Evolutionary conservation across 1,284 basidiomycete species (phyloP), one percentile per base, ranked within the genome.

Genomic region (Stygiomarasmius scandens): DNA sequence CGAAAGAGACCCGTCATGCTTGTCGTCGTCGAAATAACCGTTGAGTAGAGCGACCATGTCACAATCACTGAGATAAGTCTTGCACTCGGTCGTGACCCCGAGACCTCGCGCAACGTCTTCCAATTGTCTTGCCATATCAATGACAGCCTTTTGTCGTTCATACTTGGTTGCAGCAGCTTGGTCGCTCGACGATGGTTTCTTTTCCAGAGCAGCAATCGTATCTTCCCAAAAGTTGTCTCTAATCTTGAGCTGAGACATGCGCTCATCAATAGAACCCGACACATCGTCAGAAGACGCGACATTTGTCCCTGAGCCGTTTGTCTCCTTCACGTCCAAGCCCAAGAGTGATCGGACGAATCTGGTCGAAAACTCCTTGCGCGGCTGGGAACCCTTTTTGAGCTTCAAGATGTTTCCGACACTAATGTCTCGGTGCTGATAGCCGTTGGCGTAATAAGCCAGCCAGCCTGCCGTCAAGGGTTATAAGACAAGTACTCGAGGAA

Each of bases 381-480:
- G 24, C 50, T 20, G 44, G 29, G 29, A 12, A 32, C 29, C 29
- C 2, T 38, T 12, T 4, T 34, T 46, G 24, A 48, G 22, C 2
- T 16, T 11, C 16, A 58, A 29, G 1, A 61, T 46, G n/a, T 61
- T 59, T 1, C 27, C 57, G 19, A 61, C 53, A 23, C 58, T 59
- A 24, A 56, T 38, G 22, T 61, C 54, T 1, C 60, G 57, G 3
- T 61, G 60, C 0, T 56, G 16, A 25, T 46, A 59, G 3, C 60
- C 60, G 0, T 24, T 20, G 22, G 56, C 43, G 43, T 53, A 54
- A 10, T 29, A 20, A 12, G 43, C 27, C 10, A 58, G 41, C 54
- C 54, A 61, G 12, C 46, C 19, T 32, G 29, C 12, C 29, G 29
- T 32, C 29, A 32, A 32, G 29, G 6, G 29, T 9, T 43, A n/a